Base-by-base conservation (phyloP, 2,329 filamentous ascomycete species). In the Sarocladium strictum region DNA sequence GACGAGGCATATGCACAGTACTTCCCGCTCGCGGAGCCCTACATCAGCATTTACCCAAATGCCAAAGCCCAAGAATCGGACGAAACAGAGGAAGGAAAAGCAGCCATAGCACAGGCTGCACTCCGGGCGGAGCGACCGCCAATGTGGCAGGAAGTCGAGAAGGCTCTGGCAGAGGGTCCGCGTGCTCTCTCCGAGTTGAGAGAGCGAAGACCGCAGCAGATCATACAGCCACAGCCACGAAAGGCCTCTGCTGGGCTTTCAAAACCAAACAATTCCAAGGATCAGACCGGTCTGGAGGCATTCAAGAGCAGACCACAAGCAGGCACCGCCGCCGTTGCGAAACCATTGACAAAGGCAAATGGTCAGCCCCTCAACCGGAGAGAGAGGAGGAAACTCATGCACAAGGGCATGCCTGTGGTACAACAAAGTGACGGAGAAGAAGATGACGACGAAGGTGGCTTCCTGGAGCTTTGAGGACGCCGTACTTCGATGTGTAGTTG, bases 1-100 rank as follows among this genome's bases (percentile, higher is more conserved):
- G 89, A 93, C 64, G 74, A 88, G 58, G 84, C 89, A 61, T 94
- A 94, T 65, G 83, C 88, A 1, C 78, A 82, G 53, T 87, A 85
- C 68, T 88, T 82, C 58, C 89, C 89, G 1, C 80, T 88, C 43
- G 75, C 85, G 62, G 83, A 89, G 67, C 74, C 78, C 21, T 94
- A 94, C 68, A 76, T 88, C 59, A 83, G 81, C 61, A 65, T 87
- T 15, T 86, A 85, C 60, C 73, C 79, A 60, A 61, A 61, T 55
- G 57, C 60, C 38, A 59, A 64, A 55, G 57, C 60, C 12, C 68
- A 67, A 17, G 63, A 64, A 2, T 68, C 73, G 52, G 67, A 75
- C 54, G 72, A 72, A 5, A 59, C 59, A 7, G 69, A 66, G 3
- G 57, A 59, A 15, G 60, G 63, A 32, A 74, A 67, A 56, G 65